Conservation (phyloP, 768 basidiomycete species). For the Naganishia randhawae region DNA sequence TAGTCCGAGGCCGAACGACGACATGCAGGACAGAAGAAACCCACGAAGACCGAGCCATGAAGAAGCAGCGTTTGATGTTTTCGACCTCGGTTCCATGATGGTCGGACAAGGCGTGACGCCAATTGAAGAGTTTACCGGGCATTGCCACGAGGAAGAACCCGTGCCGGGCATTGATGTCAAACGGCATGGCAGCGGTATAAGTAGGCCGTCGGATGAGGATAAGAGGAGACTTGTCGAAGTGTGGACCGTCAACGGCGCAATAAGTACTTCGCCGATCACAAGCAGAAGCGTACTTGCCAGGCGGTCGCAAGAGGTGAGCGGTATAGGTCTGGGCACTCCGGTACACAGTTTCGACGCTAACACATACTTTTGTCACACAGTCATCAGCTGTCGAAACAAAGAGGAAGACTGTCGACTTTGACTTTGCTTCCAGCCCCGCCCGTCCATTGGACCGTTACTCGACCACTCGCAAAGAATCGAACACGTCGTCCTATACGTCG, state of each 20-base stretch:
- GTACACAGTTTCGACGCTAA: background rate
- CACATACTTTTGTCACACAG: background rate
- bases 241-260: background rate
- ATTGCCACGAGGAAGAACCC: background rate
- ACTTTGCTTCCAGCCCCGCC: background rate
- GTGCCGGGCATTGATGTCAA: conserved; percentile 13
- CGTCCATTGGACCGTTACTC: background rate
- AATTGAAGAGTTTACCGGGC: background rate
- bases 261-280: background rate
- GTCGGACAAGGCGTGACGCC: background rate
- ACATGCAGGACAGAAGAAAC: background rate
- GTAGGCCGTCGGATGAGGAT: conserved; percentile 15
- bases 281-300: background rate
- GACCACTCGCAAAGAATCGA: background rate
- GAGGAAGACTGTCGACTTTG: background rate
- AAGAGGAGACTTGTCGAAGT: background rate
- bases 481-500: background rate
- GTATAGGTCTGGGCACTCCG: too few species aligned
- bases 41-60: background rate
- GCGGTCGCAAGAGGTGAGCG: background rate
- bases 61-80: background rate
- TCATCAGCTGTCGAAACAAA: background rate
- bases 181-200: background rate
- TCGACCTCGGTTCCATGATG: background rate
- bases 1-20: background rate